Conservation (phyloP, 805 yeast species). For the Wilhelminamyces savonicus region DNA sequence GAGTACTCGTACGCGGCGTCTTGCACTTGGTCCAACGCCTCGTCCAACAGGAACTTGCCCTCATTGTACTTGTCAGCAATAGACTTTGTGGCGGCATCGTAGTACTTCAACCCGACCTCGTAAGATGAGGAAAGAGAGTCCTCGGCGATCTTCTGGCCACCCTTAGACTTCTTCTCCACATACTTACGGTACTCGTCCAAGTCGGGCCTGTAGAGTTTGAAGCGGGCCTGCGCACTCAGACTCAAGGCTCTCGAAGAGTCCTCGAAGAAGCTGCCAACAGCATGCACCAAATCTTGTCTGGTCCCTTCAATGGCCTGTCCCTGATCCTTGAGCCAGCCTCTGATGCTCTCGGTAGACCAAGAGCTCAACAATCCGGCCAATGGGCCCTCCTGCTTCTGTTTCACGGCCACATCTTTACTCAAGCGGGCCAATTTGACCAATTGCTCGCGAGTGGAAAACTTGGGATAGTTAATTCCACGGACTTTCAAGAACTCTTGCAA, state of each 20-base stretch:
- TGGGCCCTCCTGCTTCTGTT: slow-evolving; percentile 15
- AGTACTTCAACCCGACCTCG: slow-evolving; percentile 13
- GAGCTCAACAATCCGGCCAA: slow-evolving; percentile 27
- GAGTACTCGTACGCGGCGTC: slow-evolving; percentile 14
- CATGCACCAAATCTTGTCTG: slow-evolving; percentile 16
- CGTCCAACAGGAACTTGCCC: slow-evolving; percentile 7
- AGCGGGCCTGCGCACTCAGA: slow-evolving; percentile 10
- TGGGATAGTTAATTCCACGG: slow-evolving; percentile 34
- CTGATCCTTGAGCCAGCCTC: slow-evolving; percentile 33
- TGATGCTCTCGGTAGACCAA: slow-evolving; percentile 31
- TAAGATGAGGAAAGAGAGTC: slow-evolving; percentile 10
- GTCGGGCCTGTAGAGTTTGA: slow-evolving; percentile 12
- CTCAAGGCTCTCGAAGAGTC: slow-evolving; percentile 3
- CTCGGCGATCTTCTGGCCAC: slow-evolving; percentile 9
- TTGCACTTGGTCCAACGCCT: slow-evolving; percentile 11
- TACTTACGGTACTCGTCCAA: slow-evolving; percentile 10
- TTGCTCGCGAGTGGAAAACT: slow-evolving; percentile 32
- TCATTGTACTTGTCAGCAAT: slow-evolving; percentile 5
- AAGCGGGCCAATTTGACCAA: slow-evolving; percentile 34
- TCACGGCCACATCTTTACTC: slow-evolving; percentile 30
- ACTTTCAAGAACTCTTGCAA: slow-evolving; percentile 35
- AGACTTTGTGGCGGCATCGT: slow-evolving; percentile 11
- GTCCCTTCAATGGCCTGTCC: slow-evolving; percentile 17
- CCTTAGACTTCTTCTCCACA: slow-evolving; percentile 6
- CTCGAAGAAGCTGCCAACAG: slow-evolving; percentile 9